Evolutionary conservation across 139 green algal genomes (phyloP), one percentile per base, ranked within the genome.

Genomic region (Auxenochlorella pyrenoidosa): DNA sequence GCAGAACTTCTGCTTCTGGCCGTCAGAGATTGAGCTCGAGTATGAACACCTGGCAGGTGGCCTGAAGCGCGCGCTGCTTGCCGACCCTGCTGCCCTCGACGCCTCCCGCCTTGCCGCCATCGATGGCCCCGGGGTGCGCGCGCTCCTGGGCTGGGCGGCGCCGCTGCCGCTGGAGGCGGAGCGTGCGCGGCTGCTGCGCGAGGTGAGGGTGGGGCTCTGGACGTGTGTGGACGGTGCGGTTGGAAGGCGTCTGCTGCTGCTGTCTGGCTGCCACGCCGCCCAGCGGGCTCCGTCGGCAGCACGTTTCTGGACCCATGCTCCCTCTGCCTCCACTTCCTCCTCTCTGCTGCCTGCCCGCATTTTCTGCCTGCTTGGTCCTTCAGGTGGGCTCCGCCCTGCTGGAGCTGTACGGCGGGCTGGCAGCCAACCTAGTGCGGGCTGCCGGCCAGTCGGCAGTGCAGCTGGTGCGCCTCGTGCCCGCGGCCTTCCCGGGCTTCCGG

Each of bases 1-100:
- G 34, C 70, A 76, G n/a, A 99, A 99, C 90, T 99, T 98, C 87
- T 99, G 97, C 91, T 99, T 99, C 92, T 99, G 97, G 97, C 96
- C 94, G 54, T 63, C 54, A 0, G 94, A 96, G 76, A 77, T 73
- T 0, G 94, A 93, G 24, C 91, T 99, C n/a, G 93, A 99, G 92
- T 99, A 99, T 83, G 95, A 97, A 71, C 90, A 98, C 86, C 82
- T 99, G 22, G 94, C 96, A 3, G 65, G 85, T 0, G 96, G 97
- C 18, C 32, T 99, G 68, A 85, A 94, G 91, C 88, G 75, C 0
- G 86, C 92, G 2, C 54, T 98, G 60, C 59, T 90, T 60, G 36
- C 30, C 6, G 94, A 98, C 86, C 58, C 90, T 0, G 26, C 73
- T 24, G 91, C 82, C 3, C 66, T 98, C 8, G 82, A 89, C 44